Evolutionary conservation across 73 alveolate genomes (phyloP), one percentile per base, ranked within the genome.

Genomic region (Breviolum minutum): DNA sequence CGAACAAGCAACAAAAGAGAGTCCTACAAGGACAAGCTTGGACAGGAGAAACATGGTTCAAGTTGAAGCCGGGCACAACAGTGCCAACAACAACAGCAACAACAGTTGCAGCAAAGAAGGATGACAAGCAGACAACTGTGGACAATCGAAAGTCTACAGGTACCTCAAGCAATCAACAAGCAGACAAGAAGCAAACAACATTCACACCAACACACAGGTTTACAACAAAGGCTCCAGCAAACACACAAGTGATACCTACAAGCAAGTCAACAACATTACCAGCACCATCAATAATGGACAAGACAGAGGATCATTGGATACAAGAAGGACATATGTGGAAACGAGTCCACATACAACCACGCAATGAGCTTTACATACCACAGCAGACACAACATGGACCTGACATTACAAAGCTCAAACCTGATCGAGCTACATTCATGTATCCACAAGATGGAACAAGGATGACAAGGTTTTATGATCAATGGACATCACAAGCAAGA

Each of bases 321-420:
- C 20, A 76, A 62, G 94, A 84, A 7, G 94, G 94, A 54, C 76
- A 48, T 8, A 8, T 61, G 17, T 84, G 94, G 94, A 61, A 60
- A 60, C 60, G 94, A 2, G 5, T 40, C 54, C 54, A 40, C 54
- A 40, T 40, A 40, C 54, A 40, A 40, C 3, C 54, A 40, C 48
- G 94, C 7, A 84, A 60, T 6, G 26, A 40, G 8, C 0, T 17
- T 11, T 60, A 84, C 68, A 17, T 82, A 13, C 68, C 91, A 14
- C 32, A 48, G 8, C 91, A 24, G 61, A 60, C 94, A 84, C 29
- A 84, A 19, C 63, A 84, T 40, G 94, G 94, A 61, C 94, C 93
- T 61, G 77, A 84, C 93, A 60, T 84, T 24, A 24, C 10, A 5
- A 54, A 62, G 26, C 20, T 84, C 26, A 84, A 7, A 60, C 61